Evolutionary conservation across 225 moss, liverwort and hornwort genomes (phyloP), one percentile per base, ranked within the genome.

Genomic region (Bryoerythrophyllum caledonicum): DNA sequence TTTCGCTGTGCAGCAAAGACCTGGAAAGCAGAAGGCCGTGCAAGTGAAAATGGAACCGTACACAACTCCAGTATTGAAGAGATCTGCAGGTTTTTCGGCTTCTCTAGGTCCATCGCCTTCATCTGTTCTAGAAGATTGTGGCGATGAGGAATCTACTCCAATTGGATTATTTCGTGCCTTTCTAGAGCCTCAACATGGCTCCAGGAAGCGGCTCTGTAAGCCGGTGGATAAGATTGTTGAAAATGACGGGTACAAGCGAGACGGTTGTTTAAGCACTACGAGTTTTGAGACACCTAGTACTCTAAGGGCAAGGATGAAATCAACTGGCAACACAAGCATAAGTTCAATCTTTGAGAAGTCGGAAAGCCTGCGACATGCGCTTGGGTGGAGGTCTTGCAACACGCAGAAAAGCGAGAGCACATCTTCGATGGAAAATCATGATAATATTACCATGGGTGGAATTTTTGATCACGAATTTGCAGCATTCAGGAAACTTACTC

Each of bases 401-500:
- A 62, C 25, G 54, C 54, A 67, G 67, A 68, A 53, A 35, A 67
- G 77, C n/a, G 67, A 34, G 35, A 54, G 20, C 60, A 51, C 19
- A 11, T 20, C 21, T 46, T 57, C n/a, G 25, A 41, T 13, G 59
- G n/a, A 65, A 24, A 65, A 15, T 11, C 49, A 21, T 30, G 59
- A 59, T 59, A 41, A 60, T 53, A 59, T 70, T 69, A 34, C 32
- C 61, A 21, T 68, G 78, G 48, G 68, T 68, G 68, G 54, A 63
- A 19, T 74, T 10, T 82, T 68, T 68, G 68, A 77, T 62, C 73
- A 57, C 41, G 82, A 82, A 24, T 74, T 82, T 61, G 58, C 63
- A 70, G 69, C 43, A 41, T 75, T 74, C 67, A 28, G 48, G 28
- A 67, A 5, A 41, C 60, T 67, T 20, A 23, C 40, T 40, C 28